Evolutionary conservation across 352 stramenopile genomes (phyloP), one percentile per base, ranked within the genome.

Genomic region (Peronospora belbahrii): DNA sequence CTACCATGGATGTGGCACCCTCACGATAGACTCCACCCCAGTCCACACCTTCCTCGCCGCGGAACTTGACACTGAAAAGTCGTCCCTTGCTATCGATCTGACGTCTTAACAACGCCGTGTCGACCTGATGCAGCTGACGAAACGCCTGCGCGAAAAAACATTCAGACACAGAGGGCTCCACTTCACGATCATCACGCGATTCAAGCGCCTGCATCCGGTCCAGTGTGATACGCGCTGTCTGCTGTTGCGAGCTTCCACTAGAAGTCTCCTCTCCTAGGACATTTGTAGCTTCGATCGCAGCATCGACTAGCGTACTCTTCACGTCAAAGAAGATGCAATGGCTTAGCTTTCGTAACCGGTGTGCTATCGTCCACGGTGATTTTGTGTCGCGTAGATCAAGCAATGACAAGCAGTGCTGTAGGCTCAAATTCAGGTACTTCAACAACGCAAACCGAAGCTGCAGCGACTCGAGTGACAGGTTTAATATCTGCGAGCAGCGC

Each of bases 131-230:
- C 31, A 98, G 57, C 55, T 96, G 83, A 13, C 85, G 70, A 67
- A 97, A 98, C 11, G 88, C 86, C 53, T 98, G 92, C 0, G 85
- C 88, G 39, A 98, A 98, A 42, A 96, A 95, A 51, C 88, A 97
- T 45, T 97, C 74, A 1, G 83, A 95, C 9, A 90, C 74, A 0
- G 80, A 93, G 8, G 83, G 83, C 35, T 95, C 83, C 0, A 92
- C 74, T 48, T 93, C 79, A 6, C 83, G 74, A 34, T 94, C 83
- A 44, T 94, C 83, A 3, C 79, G 65, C n/a, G 83, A 94, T 48
- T 94, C 80, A 15, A 94, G 69, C 10, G 83, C 83, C 47, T 90
- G 80, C 22, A 94, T 61, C 2, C 83, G 76, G 52, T 94, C 83
- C 13, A 94, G 59, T 9, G 78, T 92, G 50, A 94, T 94, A 8